Base-by-base conservation (phyloP, 805 yeast genomes). In the Barnettozyma californica region DNA sequence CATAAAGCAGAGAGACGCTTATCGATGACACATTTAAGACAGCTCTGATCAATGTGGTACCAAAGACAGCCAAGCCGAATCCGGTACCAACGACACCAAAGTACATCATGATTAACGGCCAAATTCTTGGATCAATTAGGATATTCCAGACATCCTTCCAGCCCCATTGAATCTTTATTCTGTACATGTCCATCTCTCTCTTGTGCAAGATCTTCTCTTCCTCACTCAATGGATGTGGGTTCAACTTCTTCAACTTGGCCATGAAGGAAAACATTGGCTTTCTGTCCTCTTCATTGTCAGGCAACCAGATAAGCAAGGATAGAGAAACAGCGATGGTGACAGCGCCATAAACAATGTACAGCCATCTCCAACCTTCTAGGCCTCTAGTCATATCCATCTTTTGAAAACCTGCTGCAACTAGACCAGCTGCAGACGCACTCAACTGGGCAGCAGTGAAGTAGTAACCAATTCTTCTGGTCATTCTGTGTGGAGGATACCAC, bases 31-130 rank as follows among this genome's bases (percentile, higher is more conserved):
- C 83, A 61, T 86, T 81, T 27, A 60, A 44, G 53, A 83, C 80
- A 5, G 77, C 76, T 44, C 73, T 66, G 57, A 88, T 83, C 55
- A 88, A 78, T 9, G 92, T 81, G 4, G 95, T 83, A 5, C 91
- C 96, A 66, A 84, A 88, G 19, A 84, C 92, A 29, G 90, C 90
- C 43, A 88, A 69, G 29, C 95, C 96, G 59, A 76, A 83, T 1
- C 96, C 96, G n/a, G 88, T 80, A 42, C 96, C 96, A 23, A 88
- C 96, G 19, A 86, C 95, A 18, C 96, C 96, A 63, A 88, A 89
- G 67, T 88, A 88, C 96, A 88, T 88, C 68, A 88, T 71, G 41
- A 87, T 71, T 50, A 89, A 66, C 1, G 95, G 94, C 91, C 91
- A 87, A 38, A 84, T 71, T 54, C 94, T 73, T 41, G 75, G 59